Evolutionary conservation across 495 filamentous ascomycete genomes (phyloP).

Genomic region (Penicillium bovifimosum): DNA sequence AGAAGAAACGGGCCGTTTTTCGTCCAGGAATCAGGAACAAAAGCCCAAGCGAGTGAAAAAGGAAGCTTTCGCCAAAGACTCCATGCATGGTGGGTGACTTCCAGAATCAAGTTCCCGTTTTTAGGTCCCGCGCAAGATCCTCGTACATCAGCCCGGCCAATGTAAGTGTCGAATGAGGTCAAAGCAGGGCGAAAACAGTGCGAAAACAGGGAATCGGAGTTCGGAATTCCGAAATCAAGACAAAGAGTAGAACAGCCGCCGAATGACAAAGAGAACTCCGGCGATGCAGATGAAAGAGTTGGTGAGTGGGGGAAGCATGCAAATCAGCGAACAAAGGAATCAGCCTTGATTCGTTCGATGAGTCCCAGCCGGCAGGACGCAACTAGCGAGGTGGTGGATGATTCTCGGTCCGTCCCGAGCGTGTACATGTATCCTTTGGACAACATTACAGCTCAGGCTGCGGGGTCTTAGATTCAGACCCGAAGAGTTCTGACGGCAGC

Average conservation of each 20-base stretch:
- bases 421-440: not conserved
- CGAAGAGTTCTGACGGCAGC: slow-evolving; percentile 38
- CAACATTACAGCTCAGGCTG: slow-evolving; percentile 19
- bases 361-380: slow-evolving; percentile 25
- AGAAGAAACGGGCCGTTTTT: slow-evolving; percentile 3
- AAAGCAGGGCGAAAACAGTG: slow-evolving; percentile 7
- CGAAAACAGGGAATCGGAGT: slow-evolving; percentile 1
- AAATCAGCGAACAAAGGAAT: slow-evolving; percentile 3
- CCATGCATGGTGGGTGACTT: not conserved
- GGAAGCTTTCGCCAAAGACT: not conserved
- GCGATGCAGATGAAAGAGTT: slow-evolving; percentile 31
- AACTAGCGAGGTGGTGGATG: not conserved
- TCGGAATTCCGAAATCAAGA: not conserved
- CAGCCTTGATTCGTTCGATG: not conserved
- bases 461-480: slow-evolving; percentile 23
- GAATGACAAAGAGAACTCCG: slow-evolving; percentile 28
- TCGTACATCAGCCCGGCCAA: slow-evolving; percentile 1
- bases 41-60: slow-evolving; percentile 7
- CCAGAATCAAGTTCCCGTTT: not conserved
- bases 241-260: slow-evolving; percentile 16
- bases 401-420: slow-evolving; percentile 10
- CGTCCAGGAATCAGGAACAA: slow-evolving; percentile 4
- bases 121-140: not conserved
- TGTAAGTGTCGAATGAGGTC: not conserved
- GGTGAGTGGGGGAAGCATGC: slow-evolving; percentile 1